phyloP scores from a whole-genome alignment of 331 rosid species.

The Quercus phellos region DNA sequence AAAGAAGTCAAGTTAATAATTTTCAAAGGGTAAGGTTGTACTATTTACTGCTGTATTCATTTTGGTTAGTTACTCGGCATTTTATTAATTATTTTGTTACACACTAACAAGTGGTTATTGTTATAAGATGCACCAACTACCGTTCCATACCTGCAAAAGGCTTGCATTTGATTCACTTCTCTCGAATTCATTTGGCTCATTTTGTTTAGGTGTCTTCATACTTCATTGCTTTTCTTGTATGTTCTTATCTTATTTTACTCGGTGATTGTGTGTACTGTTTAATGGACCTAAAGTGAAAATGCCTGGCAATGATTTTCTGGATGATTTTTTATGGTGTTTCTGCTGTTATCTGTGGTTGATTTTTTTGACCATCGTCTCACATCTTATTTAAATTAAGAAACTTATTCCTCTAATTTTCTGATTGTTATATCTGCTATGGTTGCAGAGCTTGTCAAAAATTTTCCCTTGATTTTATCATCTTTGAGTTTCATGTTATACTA shows the following conservation, averaged over 20 bases:
- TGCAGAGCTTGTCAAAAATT: background rate
- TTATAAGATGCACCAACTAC: background rate
- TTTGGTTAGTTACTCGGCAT: conserved; percentile 1
- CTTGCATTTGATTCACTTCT: background rate
- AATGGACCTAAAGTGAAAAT: background rate
- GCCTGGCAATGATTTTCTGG: background rate
- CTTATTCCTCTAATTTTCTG: background rate
- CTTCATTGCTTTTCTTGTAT: conserved; percentile 10
- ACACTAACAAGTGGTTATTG: background rate
- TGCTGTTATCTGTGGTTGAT: background rate
- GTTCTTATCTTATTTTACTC: background rate
- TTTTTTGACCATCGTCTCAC: background rate
- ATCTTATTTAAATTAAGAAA: background rate
- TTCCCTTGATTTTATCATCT: background rate
- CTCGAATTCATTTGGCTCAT: background rate
- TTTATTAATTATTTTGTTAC: background rate
- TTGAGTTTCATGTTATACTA: background rate
- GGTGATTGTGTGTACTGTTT: background rate
- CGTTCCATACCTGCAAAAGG: background rate
- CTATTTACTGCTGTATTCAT: conserved; percentile 14
- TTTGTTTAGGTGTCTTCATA: background rate
- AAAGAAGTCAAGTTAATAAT: conserved; percentile 63
- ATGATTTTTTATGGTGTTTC: background rate
- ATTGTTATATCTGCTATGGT: background rate
- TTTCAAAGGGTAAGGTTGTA: conserved; percentile 54